Evolutionary conservation across 805 yeast genomes (phyloP), one percentile per base, ranked within the genome.

Genomic region (Wickerhamomyces subpelliculosus): DNA sequence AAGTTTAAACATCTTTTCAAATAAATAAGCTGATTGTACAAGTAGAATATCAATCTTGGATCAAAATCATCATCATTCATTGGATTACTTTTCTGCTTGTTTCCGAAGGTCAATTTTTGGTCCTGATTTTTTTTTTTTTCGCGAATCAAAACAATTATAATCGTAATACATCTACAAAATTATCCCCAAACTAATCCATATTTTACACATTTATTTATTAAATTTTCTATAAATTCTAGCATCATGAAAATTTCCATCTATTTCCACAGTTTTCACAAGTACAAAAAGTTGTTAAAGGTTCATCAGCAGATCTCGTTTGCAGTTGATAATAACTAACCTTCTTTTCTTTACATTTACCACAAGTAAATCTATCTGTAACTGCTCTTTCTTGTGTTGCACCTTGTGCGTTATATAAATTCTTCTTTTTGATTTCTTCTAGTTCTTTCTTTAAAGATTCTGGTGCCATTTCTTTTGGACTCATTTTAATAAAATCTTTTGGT

Each of bases 291-390:
- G 98, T 93, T 54, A 93, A 74, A 42, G 98, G 98, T 64, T 93
- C 98, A 76, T 93, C 98, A 16, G 98, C 98, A 41, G 96, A 85
- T 64, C 98, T 74, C 25, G 98, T 93, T 70, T 93, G 98, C 82
- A 93, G 75, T 67, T 93, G 98, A 63, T 89, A 90, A 61, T 93
- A 93, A 51, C 95, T 84, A 30, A 93, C 98, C 68, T 87, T 88
- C 72, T 89, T 88, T 60, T 88, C 90, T 64, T 90, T 93, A 75
- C 98, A 93, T 62, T 90, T 93, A 36, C 97, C 97, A 65, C 98
- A 93, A 2, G 95, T 83, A 61, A 93, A 93, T 61, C 97, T 73
- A 61, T 90, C 97, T 8, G 98, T 93, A 27, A 87, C 88, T 1
- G 97, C 95, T 52, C 97, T 75, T 68, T 88, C 87, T 53, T 90